A percentile compares a stretch with the other conserved stretches of the same genome.
These are phyloP conservation scores for Didymella pinodella DNA, from an alignment of 2,329 filamentous ascomycete species.

Conservation along the genomic window DNA sequence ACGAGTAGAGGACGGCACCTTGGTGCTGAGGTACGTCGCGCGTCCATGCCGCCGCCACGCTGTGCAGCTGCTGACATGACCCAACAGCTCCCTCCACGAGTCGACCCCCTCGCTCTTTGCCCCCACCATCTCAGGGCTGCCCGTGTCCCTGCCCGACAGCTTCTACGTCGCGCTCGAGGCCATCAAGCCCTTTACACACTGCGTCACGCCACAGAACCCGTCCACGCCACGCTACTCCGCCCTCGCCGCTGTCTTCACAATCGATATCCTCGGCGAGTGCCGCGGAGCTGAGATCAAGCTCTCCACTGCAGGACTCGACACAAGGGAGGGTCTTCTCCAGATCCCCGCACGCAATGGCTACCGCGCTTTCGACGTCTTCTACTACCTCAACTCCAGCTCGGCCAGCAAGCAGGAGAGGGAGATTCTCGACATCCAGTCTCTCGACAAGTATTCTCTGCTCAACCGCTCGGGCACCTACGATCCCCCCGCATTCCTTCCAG, in stretches of 20 bases:
- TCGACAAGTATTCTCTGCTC: constrained; percentile 79
- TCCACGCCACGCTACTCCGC: constrained; percentile 81
- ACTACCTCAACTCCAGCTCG: constrained; percentile 91
- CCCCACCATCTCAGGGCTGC: constrained; percentile 82
- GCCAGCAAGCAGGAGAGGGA: constrained; percentile 89
- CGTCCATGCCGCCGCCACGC: not conserved
- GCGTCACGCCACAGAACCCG: constrained; percentile 89
- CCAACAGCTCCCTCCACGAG: constrained; percentile 78
- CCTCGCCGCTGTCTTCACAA: constrained; percentile 79
- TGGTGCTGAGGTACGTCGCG: constrained; percentile 78
- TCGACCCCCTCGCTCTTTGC: constrained; percentile 84
- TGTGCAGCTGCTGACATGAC: constrained; percentile 5
- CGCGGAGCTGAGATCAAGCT: constrained; percentile 78
- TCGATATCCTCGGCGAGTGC: constrained; percentile 81
- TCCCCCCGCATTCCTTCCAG: constrained; percentile 87
- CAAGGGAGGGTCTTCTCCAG: constrained; percentile 77
- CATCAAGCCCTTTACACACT: constrained; percentile 84
- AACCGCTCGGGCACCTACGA: constrained; percentile 84
- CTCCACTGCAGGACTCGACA: constrained; percentile 88
- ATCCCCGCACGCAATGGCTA: constrained; percentile 82
- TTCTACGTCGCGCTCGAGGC: constrained; percentile 82
- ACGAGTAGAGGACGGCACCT: constrained; percentile 92
- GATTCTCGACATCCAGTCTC: constrained; percentile 80
- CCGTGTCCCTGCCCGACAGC: constrained; percentile 76
- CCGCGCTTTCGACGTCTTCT: constrained; percentile 96